Percentiles rank a stretch among this genome's conserved stretches.
These are phyloP conservation scores for Penicillium chermesinum DNA, from an alignment of 495 filamentous ascomycete genomes.

Conservation along the genomic window DNA sequence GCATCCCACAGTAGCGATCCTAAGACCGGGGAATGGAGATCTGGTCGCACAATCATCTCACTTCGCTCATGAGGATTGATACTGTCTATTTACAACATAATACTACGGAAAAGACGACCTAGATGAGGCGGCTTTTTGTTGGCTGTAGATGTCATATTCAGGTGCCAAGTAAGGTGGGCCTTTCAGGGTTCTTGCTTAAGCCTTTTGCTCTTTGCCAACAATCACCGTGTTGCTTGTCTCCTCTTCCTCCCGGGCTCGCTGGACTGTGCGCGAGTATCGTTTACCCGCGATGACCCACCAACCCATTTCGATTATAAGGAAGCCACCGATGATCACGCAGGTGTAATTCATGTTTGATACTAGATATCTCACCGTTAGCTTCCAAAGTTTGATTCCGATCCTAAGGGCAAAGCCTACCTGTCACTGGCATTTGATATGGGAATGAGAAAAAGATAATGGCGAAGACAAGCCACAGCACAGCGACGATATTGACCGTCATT, in stretches of 20 bases:
- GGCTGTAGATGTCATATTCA: too few relatives aligned
- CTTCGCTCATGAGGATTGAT: conserved; percentile 12
- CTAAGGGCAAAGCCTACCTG: conserved; percentile 11
- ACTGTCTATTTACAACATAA: conserved; percentile 18
- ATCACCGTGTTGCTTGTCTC: conserved; percentile 2
- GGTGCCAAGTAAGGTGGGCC: too few relatives aligned
- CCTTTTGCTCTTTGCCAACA: conserved; percentile 1
- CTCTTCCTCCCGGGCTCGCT: conserved; percentile 34
- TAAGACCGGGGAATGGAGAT: too few relatives aligned
- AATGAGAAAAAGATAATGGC: conserved; percentile 68
- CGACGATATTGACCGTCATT: conserved; percentile 33
- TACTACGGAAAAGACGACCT: too few relatives aligned
- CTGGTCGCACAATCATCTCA: background rate
- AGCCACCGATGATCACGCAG: conserved; percentile 56
- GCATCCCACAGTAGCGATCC: too few relatives aligned
- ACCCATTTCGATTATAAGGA: conserved; percentile 38
- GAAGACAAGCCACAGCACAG: conserved; percentile 32
- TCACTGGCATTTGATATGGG: conserved; percentile 53
- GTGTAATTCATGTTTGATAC: conserved; percentile 67
- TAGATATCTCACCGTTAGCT: background rate
- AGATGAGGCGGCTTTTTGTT: too few relatives aligned
- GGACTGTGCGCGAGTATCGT: conserved; percentile 27
- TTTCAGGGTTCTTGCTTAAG: too few relatives aligned
- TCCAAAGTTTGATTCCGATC: background rate
- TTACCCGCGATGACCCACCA: conserved; percentile 38